Conservation (phyloP, 495 filamentous ascomycete species). For the Pseudoneurospora amorphoporcata region DNA sequence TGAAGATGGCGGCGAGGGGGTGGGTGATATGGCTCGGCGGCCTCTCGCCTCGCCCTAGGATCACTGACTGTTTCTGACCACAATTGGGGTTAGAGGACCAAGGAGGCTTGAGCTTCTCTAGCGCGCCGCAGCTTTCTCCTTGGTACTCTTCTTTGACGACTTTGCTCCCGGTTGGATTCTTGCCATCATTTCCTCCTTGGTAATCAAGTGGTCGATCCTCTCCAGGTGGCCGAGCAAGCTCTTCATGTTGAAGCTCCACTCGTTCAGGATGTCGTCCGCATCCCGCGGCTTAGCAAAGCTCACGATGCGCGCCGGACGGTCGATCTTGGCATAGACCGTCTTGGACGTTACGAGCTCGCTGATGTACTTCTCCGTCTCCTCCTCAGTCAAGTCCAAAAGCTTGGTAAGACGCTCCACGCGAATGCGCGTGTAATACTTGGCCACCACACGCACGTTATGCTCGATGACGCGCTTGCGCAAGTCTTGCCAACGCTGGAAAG, state of each 20-base stretch:
- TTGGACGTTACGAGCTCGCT: constrained; percentile 89
- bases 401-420: constrained; percentile 78
- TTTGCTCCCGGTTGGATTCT: constrained; percentile 62
- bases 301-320: constrained; percentile 82
- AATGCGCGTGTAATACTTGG: constrained; percentile 98
- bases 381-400: constrained; percentile 81
- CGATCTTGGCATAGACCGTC: constrained; percentile 96
- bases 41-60: not conserved
- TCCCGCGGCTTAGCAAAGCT: constrained; percentile 88
- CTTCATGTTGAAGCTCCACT: constrained; percentile 99
- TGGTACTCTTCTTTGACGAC: constrained; percentile 20
- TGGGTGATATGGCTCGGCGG: not conserved
- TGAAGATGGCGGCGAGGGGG: not conserved
- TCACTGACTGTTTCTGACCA: not conserved
- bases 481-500: constrained; percentile 77
- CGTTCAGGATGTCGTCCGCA: constrained; percentile 95
- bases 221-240: constrained; percentile 83
- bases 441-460: constrained; percentile 94
- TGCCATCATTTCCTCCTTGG: constrained; percentile 99
- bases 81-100: not conserved
- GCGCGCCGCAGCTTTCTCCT: constrained; percentile 19
- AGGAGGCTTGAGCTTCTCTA: not conserved
- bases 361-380: constrained; percentile 97
- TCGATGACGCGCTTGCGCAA: constrained; percentile 96
- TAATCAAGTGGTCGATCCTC: constrained; percentile 95